Evolutionary conservation across 1,139 yeast species (phyloP).

Genomic region (Debaryomyces nepalensis): DNA sequence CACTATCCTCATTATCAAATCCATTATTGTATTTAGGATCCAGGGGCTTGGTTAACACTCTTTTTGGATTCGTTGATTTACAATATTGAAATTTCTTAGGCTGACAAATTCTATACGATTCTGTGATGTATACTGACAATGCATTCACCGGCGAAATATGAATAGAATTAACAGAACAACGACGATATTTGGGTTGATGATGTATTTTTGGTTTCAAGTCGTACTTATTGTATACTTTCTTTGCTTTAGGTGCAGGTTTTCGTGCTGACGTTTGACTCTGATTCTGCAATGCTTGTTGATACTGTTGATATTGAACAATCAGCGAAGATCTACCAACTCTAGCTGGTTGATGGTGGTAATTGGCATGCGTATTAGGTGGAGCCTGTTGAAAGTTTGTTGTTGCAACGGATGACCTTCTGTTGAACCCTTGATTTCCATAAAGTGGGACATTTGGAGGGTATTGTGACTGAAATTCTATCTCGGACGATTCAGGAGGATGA

Average conservation of each 20-base stretch:
- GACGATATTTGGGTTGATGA: conserved; percentile 72
- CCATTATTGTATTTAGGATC: conserved; percentile 86
- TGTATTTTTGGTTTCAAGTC: conserved; percentile 71
- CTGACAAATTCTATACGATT: conserved; percentile 85
- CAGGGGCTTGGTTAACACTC: conserved; percentile 91
- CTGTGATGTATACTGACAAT: conserved; percentile 73
- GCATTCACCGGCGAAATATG: conserved; percentile 89
- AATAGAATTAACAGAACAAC: conserved; percentile 78
- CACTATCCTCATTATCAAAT: conserved; percentile 84
- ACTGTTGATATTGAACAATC: conserved; percentile 45
- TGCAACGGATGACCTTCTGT: conserved; percentile 48
- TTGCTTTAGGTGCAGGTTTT: conserved; percentile 44
- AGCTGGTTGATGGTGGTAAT: conserved; percentile 15
- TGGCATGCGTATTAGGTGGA: conserved; percentile 14
- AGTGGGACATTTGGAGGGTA: conserved; percentile 10
- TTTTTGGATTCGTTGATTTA: conserved; percentile 82
- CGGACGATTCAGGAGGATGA: conserved; percentile 8
- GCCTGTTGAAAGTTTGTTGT: conserved; percentile 26
- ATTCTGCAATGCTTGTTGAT: conserved; percentile 36
- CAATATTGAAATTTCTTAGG: conserved; percentile 82
- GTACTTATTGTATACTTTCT: conserved; percentile 41
- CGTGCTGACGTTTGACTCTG: conserved; percentile 29
- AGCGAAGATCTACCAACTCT: conserved; percentile 37
- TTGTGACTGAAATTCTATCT: conserved; percentile 11
- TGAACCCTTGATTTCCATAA: conserved; percentile 17